Base-by-base conservation (phyloP, 768 basidiomycete species). In the Symmetrospora coprosmae region DNA sequence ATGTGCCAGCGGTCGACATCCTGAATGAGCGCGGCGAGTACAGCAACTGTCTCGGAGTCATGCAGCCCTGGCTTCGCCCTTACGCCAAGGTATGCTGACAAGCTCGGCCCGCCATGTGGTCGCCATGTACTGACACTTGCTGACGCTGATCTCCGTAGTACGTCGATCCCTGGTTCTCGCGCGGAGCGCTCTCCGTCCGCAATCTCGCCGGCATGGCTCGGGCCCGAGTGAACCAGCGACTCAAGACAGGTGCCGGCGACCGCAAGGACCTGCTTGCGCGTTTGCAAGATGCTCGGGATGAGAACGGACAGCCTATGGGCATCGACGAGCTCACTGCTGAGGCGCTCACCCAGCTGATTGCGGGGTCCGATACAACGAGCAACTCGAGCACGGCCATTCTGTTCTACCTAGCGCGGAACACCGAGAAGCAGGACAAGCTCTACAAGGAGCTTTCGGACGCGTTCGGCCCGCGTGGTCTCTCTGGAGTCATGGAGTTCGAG, bases 311-410 rank as follows among this genome's bases (percentile, higher is more conserved):
- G 2, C 81, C 78, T 1, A 83, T 94, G 84, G 81, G 84, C 0
- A 76, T 78, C 27, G 81, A 81, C 66, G 90, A 92, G 69, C 73
- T 94, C 58, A 92, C 87, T 0, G 88, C 88, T 0, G 90, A 94
- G 74, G 72, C 67, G 39, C 50, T 69, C 46, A 68, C 68, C 3
- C 66, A 67, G 33, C 43, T 69, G 2, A 61, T 50, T 41, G 63
- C 50, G 5, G 88, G 88, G 1, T 85, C 84, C 2, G 89, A 94
- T 68, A 94, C 89, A 1, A 92, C 90, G 0, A 89, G 88, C 45
- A 94, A 92, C 75, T 89, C 87, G 17, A 86, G 86, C 4, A 89
- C 87, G 66, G 88, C 87, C 11, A 88, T 91, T 69, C 78, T 86
- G 23, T 89, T 87, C 75, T 79, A 87, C 70, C 79, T 94, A 61